phyloP scores from a whole-genome alignment of 208 protist genomes.

The Angomonas ambiguus region DNA sequence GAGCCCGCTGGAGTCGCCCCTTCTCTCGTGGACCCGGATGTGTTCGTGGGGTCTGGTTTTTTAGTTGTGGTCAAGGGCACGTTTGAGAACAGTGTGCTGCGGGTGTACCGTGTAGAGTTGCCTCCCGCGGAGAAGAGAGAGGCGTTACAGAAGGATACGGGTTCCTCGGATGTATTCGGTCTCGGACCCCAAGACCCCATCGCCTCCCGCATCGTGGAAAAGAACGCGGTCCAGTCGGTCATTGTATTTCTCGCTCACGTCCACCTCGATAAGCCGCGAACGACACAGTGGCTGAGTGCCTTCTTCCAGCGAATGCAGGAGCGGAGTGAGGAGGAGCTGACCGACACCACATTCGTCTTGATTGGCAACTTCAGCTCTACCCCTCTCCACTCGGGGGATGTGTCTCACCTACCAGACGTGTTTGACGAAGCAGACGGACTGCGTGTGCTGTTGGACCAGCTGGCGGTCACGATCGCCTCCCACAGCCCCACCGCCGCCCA shows the following conservation, averaged over 20 bases:
- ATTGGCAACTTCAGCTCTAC: constrained; percentile 71
- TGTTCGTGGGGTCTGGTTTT: constrained; percentile 58
- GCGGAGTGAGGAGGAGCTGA: constrained; percentile 68
- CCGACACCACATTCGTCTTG: constrained; percentile 76
- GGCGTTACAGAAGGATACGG: constrained; percentile 45
- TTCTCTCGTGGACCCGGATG: constrained; percentile 7
- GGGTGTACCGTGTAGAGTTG: constrained; percentile 43
- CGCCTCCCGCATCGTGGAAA: constrained; percentile 45
- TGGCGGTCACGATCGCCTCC: constrained; percentile 47
- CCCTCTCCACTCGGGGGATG: constrained; percentile 69
- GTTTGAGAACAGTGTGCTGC: constrained; percentile 44
- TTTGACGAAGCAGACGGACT: constrained; percentile 60
- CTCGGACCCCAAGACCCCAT: constrained; percentile 41
- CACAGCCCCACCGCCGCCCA: constrained; percentile 73
- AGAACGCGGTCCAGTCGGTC: constrained; percentile 66
- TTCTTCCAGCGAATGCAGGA: constrained; percentile 85
- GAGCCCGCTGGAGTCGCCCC: constrained; percentile 5
- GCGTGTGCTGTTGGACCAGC: constrained; percentile 35
- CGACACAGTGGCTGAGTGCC: constrained; percentile 38
- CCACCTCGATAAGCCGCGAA: constrained; percentile 63
- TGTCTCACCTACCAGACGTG: constrained; percentile 68
- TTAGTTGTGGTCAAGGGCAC: constrained; percentile 64
- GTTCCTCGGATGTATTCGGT: constrained; percentile 68
- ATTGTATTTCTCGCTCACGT: constrained; percentile 79
- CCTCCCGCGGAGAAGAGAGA: constrained; percentile 77